These are phyloP conservation scores for Tetrapisispora namnaoensis DNA, from an alignment of 805 yeast genomes.

Conservation along the genomic window DNA sequence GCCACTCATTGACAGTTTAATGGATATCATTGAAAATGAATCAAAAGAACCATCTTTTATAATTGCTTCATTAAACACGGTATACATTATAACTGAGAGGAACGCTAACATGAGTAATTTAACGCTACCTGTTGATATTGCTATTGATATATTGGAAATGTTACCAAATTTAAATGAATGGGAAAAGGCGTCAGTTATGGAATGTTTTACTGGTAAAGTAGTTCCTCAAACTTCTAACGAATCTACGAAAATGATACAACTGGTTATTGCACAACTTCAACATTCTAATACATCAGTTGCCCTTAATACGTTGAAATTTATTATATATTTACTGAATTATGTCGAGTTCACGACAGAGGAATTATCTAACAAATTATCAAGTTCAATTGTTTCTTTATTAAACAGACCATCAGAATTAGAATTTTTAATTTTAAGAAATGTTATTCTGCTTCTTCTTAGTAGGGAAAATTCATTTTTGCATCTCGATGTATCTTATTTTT, in stretches of 20 bases:
- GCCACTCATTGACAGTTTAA: conserved; percentile 33
- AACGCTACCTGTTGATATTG: conserved; percentile 33
- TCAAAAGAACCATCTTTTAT: conserved; percentile 46
- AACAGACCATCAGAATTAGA: conserved; percentile 76
- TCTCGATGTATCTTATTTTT: conserved; percentile 70
- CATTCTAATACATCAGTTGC: conserved; percentile 78
- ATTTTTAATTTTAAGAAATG: conserved; percentile 72
- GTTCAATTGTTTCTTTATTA: conserved; percentile 56
- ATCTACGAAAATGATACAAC: conserved; percentile 56
- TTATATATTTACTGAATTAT: conserved; percentile 66
- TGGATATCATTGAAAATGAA: conserved; percentile 33
- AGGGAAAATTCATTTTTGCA: conserved; percentile 44
- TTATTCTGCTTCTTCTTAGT: conserved; percentile 61
- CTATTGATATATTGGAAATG: conserved; percentile 29
- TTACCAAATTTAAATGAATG: conserved; percentile 45
- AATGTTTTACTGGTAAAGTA: conserved; percentile 48
- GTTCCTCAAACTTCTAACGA: conserved; percentile 64
- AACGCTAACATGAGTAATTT: conserved; percentile 21
- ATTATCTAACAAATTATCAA: conserved; percentile 56
- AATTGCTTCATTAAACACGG: conserved; percentile 60
- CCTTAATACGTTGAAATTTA: conserved; percentile 60
- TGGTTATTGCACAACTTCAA: conserved; percentile 58
- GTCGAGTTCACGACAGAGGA: conserved; percentile 45
- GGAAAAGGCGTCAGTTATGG: conserved; percentile 61
- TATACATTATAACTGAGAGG: conserved; percentile 53